Base-by-base conservation (phyloP, 768 basidiomycete species). In the Lactifluus rugatus region DNA sequence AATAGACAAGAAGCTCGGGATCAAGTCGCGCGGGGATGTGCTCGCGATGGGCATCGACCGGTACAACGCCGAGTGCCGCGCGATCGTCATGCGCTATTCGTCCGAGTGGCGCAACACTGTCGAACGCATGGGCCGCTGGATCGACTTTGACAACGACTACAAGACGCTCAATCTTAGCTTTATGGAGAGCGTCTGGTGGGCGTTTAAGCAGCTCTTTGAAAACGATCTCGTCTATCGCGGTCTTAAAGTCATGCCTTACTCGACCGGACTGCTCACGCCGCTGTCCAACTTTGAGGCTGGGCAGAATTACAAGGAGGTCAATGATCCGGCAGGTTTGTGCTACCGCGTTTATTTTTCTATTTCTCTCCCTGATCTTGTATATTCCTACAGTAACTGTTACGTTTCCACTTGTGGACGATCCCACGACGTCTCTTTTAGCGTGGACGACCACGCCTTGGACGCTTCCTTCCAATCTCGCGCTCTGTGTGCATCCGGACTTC, bases 371-470 rank as follows among this genome's bases (percentile, higher is more conserved):
- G 34, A 34, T 34, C 34, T 3, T 34, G 7, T 34, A 34, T 34
- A 34, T 34, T 13, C 34, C 13, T 34, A 8, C 69, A 87, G 91
- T 99, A 5, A 96, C 93, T 19, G 83, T 99, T 52, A 73, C 92
- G 0, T 99, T 99, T 75, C 89, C 85, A 11, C 81, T 98, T 25
- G 88, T 95, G 21, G 92, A 96, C 62, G 96, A 99, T 68, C 91
- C 92, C 2, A 80, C 74, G 54, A 97, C 94, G 17, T 84, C 89
- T 1, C 74, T 99, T 19, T 74, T 99, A 28, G 95, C 95, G 3
- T 99, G 96, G 96, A 99, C 96, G 17, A 99, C 96, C 17, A 99
- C 96, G 0, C 96, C 96, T 0, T 99, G 94, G 93, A 98, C 96
- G 0, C 76, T 98, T 5, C 96, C 95, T 1, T 93, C 93, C 46